phyloP scores from a whole-genome alignment of 2,329 filamentous ascomycete genomes.

The Leptographium lundbergii region DNA sequence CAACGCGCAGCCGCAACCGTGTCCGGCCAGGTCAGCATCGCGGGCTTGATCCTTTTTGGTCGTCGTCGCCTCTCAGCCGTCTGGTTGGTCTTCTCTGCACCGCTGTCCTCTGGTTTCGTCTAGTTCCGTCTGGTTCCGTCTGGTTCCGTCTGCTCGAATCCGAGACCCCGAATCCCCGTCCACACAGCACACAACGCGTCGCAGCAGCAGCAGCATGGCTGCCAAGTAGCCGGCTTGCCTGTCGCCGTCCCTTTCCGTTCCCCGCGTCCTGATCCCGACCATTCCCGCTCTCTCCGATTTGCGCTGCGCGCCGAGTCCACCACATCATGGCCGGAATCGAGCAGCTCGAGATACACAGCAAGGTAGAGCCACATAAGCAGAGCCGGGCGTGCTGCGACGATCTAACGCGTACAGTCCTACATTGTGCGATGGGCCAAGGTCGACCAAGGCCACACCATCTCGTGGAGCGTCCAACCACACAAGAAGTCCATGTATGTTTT shows the following conservation, averaged over 20 bases:
- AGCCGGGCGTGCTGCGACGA: too few relatives aligned
- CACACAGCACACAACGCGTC: not conserved
- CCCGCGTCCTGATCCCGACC: not conserved
- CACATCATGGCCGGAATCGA: slow-evolving; percentile 78
- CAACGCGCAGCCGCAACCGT: not conserved
- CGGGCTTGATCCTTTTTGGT: not conserved
- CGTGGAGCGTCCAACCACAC: slow-evolving; percentile 94
- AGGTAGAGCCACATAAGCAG: slow-evolving; percentile 39
- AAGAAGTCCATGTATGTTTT: slow-evolving; percentile 75
- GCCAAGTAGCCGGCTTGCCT: not conserved
- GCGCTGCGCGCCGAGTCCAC: not conserved
- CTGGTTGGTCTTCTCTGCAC: not conserved
- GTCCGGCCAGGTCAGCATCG: not conserved
- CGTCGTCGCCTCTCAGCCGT: not conserved
- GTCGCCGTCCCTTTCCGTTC: slow-evolving; percentile 28
- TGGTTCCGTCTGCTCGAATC: too few relatives aligned
- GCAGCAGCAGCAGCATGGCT: not conserved
- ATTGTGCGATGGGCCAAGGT: slow-evolving; percentile 96
- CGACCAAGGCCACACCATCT: slow-evolving; percentile 79
- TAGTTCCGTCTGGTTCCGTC: too few relatives aligned
- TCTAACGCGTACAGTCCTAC: slow-evolving; percentile 56
- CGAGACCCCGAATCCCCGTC: too few relatives aligned
- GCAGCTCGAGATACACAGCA: slow-evolving; percentile 93
- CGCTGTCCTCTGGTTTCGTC: too few relatives aligned
- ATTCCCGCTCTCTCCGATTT: not conserved